A percentile compares a stretch with the other conserved stretches of the same genome.
Evolutionary conservation across 2,329 filamentous ascomycete species (phyloP).

Genomic region (Trichoderma brevicompactum): DNA sequence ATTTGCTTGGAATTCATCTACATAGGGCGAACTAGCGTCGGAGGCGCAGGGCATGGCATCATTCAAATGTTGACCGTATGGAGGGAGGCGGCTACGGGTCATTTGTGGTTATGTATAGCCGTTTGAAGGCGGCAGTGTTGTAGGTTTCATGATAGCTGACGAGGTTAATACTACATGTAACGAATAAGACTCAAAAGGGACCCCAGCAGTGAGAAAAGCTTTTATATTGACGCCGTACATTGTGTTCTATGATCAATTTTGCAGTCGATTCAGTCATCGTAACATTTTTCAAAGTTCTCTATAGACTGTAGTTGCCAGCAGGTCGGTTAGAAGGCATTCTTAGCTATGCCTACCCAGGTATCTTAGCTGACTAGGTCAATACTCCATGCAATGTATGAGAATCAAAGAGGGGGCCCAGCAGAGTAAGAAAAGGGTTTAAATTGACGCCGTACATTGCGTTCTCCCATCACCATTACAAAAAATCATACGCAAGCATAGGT

Average conservation of each 20-base stretch:
- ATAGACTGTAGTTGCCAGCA: no score
- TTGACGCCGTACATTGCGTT: constrained; percentile 22
- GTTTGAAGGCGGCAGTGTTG: constrained; percentile 5
- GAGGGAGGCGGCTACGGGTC: background rate
- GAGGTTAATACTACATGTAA: constrained; percentile 13
- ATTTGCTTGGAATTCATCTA: constrained; percentile 18
- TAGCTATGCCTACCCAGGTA: no score
- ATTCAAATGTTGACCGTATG: constrained; percentile 15
- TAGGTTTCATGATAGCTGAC: constrained; percentile 8
- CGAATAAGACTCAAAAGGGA: background rate
- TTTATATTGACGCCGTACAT: constrained; percentile 20
- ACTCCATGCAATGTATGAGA: constrained; percentile 1
- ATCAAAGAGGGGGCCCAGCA: background rate
- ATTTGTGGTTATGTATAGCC: constrained; percentile 19
- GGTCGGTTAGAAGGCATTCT: no score
- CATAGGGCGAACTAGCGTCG: constrained; percentile 11
- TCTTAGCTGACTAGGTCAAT: constrained; percentile 15
- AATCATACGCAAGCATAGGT: constrained; percentile 28
- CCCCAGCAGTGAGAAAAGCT: background rate
- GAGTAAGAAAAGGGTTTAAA: background rate
- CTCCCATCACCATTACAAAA: constrained; percentile 26
- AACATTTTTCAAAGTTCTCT: no score
- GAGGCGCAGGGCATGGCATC: constrained; percentile 22
- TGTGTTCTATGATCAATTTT: no score
- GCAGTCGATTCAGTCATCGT: no score